Conservation (phyloP, 2,329 filamentous ascomycete genomes). For the Botrytis aclada region DNA sequence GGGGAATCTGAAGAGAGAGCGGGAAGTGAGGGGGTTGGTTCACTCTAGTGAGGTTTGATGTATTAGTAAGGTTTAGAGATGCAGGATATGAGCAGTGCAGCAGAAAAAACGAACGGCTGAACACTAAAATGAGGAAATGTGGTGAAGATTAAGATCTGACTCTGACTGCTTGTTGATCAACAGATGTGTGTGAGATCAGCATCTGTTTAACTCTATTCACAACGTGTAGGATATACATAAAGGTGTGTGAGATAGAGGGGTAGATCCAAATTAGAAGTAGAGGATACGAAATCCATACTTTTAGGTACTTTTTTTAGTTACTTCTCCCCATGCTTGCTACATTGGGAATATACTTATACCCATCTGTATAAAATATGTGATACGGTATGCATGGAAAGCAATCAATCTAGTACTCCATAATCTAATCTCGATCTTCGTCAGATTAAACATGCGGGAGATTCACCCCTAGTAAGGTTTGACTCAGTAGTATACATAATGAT, state of each 20-base stretch:
- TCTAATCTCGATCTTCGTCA: slow-evolving; percentile 8
- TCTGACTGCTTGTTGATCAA: not conserved
- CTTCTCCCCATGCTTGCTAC: not conserved
- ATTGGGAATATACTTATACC: not conserved
- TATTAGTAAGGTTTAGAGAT: not conserved
- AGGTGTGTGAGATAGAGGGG: not conserved
- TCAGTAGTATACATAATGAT: not conserved
- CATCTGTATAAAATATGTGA: not conserved
- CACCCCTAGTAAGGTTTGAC: not conserved
- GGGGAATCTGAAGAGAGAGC: not conserved
- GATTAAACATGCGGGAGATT: not conserved
- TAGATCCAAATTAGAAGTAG: not conserved
- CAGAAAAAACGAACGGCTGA: not conserved
- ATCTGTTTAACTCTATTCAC: not conserved
- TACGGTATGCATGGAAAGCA: not conserved
- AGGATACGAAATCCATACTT: not conserved
- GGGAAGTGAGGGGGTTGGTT: not conserved
- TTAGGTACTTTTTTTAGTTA: not conserved
- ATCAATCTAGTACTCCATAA: not conserved
- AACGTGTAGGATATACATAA: not conserved
- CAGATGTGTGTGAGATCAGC: not conserved
- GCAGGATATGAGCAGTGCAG: not conserved
- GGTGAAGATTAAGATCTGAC: not conserved
- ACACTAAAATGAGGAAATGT: not conserved
- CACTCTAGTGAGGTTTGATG: not conserved